Conservation (phyloP, 257 asterid species). For the Petunia secreta region DNA sequence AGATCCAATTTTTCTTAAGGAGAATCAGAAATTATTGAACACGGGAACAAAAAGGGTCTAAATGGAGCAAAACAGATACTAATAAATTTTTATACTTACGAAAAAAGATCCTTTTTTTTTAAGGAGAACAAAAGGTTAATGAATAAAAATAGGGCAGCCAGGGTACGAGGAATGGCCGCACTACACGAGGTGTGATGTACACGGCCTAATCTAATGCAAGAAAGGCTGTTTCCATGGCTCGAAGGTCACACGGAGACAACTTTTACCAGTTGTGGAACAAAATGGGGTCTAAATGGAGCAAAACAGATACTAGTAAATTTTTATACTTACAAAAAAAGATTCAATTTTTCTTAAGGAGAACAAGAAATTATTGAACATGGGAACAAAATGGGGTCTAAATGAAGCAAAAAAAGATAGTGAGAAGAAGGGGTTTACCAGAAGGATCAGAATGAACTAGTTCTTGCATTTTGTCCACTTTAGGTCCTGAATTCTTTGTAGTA, state of each 20-base stretch:
- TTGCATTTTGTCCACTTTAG: slow-evolving; percentile 47
- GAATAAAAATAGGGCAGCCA: background rate
- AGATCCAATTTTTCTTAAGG: background rate
- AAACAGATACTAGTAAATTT: too few relatives aligned
- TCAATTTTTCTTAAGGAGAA: background rate
- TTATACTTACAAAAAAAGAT: background rate
- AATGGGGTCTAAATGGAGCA: too few relatives aligned
- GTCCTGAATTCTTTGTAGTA: slow-evolving; percentile 9
- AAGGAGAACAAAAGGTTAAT: background rate
- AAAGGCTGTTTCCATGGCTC: too few relatives aligned
- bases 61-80: background rate
- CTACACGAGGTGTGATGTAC: too few relatives aligned
- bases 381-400: background rate
- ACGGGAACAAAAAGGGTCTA: background rate
- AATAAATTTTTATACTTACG: too few relatives aligned
- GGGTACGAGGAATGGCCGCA: background rate
- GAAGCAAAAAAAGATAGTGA: background rate
- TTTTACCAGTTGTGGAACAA: too few relatives aligned
- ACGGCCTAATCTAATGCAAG: too few relatives aligned
- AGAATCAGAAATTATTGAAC: background rate
- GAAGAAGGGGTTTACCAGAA: slow-evolving; percentile 34
- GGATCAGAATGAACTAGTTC: slow-evolving; percentile 49
- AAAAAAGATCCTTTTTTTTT: background rate
- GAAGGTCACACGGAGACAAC: too few relatives aligned
- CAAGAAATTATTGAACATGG: background rate